phyloP scores from a whole-genome alignment of 1,284 basidiomycete species.

The Apiotrichum mycotoxinovorans region DNA sequence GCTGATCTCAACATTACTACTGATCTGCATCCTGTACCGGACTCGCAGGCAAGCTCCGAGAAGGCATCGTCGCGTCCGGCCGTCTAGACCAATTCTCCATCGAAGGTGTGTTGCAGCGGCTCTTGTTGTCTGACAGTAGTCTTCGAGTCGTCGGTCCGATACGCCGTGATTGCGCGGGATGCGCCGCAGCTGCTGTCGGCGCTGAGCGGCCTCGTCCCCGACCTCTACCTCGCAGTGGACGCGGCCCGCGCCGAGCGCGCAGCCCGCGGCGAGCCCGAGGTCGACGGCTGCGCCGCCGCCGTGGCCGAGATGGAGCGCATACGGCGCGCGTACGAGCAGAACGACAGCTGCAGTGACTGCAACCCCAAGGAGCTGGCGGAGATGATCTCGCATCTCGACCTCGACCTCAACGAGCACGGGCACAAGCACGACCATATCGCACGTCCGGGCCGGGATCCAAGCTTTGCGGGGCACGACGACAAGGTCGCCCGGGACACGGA shows the following conservation, averaged over 20 bases:
- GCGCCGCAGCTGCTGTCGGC: conserved; percentile 39
- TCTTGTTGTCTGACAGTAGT: conserved; percentile 21
- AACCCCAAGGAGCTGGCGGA: too few relatives aligned
- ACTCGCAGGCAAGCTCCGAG: conserved; percentile 43
- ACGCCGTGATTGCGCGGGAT: conserved; percentile 40
- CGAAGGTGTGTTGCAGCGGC: conserved; percentile 32
- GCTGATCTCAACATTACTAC: background rate
- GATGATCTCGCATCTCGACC: background rate
- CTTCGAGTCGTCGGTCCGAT: conserved; percentile 43
- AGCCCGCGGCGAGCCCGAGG: background rate
- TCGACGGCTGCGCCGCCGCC: background rate
- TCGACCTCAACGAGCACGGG: background rate
- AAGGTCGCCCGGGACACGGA: background rate
- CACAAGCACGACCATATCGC: background rate
- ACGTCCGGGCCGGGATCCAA: too few relatives aligned
- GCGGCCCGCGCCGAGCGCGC: background rate
- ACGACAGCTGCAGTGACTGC: background rate
- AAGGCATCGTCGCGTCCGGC: conserved; percentile 45
- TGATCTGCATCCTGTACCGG: background rate
- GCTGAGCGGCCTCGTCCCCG: conserved; percentile 42
- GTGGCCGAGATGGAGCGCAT: background rate
- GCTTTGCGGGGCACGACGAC: background rate
- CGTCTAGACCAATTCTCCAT: conserved; percentile 45
- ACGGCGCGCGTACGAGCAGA: background rate
- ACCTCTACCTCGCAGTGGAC: conserved; percentile 32